Conservation (phyloP, 208 protist species). For the Trypanosoma conorhini region DNA sequence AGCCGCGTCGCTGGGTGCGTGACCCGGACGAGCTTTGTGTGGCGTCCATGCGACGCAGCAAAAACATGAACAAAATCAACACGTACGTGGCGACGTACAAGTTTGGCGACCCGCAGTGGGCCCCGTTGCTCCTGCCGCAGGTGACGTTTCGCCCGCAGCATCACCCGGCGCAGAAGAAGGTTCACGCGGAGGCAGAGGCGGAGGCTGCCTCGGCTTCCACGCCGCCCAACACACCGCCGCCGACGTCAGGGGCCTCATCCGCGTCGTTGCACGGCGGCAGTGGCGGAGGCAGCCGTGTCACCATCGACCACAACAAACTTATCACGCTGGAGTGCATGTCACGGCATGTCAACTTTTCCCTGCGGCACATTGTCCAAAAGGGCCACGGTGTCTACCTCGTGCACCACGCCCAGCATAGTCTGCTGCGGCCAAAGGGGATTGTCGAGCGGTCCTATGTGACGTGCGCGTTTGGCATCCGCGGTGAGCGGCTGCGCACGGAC, state of each 20-base stretch:
- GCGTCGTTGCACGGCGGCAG: not conserved
- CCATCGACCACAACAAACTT: conserved; percentile 83
- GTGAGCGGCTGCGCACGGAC: conserved; percentile 81
- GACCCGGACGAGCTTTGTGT: conserved; percentile 86
- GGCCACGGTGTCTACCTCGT: conserved; percentile 86
- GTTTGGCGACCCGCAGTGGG: conserved; percentile 84
- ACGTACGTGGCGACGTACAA: conserved; percentile 89
- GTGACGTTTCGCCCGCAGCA: conserved; percentile 38
- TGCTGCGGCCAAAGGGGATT: conserved; percentile 71
- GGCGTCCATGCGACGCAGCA: conserved; percentile 66
- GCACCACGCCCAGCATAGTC: conserved; percentile 74
- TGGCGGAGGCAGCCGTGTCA: conserved; percentile 1
- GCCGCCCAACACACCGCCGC: conserved; percentile 1
- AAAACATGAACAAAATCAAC: conserved; percentile 78
- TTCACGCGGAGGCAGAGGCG: not conserved
- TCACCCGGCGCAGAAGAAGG: conserved; percentile 15
- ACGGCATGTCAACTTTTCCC: conserved; percentile 77
- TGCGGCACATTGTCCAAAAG: conserved; percentile 86
- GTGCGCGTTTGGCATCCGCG: conserved; percentile 71
- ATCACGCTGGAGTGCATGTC: conserved; percentile 70
- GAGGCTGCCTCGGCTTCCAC: not conserved
- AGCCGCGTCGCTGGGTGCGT: conserved; percentile 75
- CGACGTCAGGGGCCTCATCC: conserved; percentile 13
- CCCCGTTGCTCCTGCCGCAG: conserved; percentile 69
- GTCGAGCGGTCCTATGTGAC: conserved; percentile 87